Evolutionary conservation across 2,329 filamentous ascomycete species (phyloP), one percentile per base, ranked within the genome.

Genomic region (Karstenula rhodostoma): DNA sequence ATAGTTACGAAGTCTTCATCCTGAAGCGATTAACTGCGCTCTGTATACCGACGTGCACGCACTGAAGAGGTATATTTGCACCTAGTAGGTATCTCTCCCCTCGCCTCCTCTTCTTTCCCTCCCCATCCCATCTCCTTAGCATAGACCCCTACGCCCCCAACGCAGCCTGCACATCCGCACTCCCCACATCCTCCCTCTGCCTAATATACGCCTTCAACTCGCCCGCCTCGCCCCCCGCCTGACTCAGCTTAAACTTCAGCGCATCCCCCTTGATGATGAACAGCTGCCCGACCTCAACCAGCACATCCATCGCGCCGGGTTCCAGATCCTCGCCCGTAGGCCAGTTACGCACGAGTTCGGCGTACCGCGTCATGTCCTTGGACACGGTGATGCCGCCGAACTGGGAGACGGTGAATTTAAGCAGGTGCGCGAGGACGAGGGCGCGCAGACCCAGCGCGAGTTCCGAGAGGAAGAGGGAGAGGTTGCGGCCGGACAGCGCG

Each of bases 331-430:
- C 85, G 51, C 89, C 87, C 43, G 83, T 71, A 0, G 90, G 87
- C 93, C 93, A 98, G 35, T 89, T 89, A 63, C 92, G 89, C 66
- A 99, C 84, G 12, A 96, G 87, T 62, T 94, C 90, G 9, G 92
- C 91, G 77, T 99, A 99, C 74, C 93, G 93, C 37, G 93, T 92
- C 77, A 98, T 94, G 75, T 99, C 95, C 80, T 98, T 96, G 37
- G 91, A 94, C 27, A 98, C 92, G 87, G 97, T 95, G 49, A 99
- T 86, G 2, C 93, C 95, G 62, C 95, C 95, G 0, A 94, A 94
- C 43, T 94, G 92, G 68, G 93, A 97, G 67, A 99, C 93, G 62
- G 90, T 88, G 81, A 96, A 99, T 72, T 92, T 93, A 73, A 96
- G 95, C 80, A 98, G 92, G 79, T 99, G 95, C 63, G 95, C 92